Evolutionary conservation across 805 yeast genomes (phyloP).

Genomic region (baker's yeast (Saccharomyces cerevisiae)): DNA sequence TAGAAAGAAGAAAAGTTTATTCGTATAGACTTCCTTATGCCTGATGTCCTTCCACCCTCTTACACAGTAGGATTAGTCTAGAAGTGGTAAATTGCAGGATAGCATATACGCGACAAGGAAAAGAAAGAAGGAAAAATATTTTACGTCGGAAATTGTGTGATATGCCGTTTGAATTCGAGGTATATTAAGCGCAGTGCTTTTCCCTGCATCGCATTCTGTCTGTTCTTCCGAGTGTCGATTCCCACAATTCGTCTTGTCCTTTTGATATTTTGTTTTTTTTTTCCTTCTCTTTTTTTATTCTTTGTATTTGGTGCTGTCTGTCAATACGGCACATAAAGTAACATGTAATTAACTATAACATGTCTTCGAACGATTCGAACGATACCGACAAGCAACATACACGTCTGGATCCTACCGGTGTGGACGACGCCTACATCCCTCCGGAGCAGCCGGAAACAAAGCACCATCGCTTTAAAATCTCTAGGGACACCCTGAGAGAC

Average conservation of each 20-base stretch:
- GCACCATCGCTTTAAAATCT: constrained; percentile 32
- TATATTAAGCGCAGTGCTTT: not conserved
- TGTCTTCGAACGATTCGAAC: not conserved
- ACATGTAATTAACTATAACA: not conserved
- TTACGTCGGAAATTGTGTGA: not conserved
- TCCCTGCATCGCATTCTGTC: not conserved
- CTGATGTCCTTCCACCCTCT: not conserved
- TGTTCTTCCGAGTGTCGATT: not conserved
- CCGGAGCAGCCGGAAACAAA: constrained; percentile 2
- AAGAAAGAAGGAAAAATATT: too few species aligned
- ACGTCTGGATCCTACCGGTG: not conserved
- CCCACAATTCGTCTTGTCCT: not conserved
- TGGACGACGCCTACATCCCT: not conserved
- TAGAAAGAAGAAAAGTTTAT: not conserved
- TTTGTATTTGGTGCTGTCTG: not conserved
- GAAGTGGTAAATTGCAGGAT: not conserved
- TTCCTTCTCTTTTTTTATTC: not conserved
- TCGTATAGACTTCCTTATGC: too few species aligned
- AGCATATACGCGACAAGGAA: not conserved
- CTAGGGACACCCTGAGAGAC: constrained; percentile 41
- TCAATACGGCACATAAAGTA: not conserved
- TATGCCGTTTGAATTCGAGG: not conserved
- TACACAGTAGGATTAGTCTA: too few species aligned
- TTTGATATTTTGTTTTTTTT: too few species aligned
- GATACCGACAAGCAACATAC: not conserved